Percentiles rank a stretch among this genome's conserved stretches.
These are phyloP conservation scores for Ceriops zippeliana DNA, from an alignment of 345 rosid genomes.

Conservation along the genomic window DNA sequence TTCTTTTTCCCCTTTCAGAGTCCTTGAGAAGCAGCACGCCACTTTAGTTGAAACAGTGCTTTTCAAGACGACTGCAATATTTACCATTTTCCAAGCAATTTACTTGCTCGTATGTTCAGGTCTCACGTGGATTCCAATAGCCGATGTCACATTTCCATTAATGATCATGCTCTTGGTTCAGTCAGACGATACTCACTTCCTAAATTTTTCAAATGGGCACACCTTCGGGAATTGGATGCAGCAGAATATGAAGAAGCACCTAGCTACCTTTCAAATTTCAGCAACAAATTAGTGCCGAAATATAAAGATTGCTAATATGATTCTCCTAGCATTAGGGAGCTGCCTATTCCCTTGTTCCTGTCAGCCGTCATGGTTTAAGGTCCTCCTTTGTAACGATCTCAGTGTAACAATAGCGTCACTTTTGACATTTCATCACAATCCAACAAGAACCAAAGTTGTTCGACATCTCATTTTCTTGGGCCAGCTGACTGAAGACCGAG, in stretches of 20 bases:
- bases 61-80: conserved; percentile 25
- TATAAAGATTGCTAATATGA: neutral
- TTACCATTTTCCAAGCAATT: conserved; percentile 25
- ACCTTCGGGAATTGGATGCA: conserved; percentile 33
- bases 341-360: neutral
- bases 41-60: conserved; percentile 33
- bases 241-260: conserved; percentile 34
- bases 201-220: conserved; percentile 28
- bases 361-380: conserved; percentile 8
- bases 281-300: neutral
- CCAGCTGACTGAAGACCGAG: too few species aligned
- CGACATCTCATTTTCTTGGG: neutral
- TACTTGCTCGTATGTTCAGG: conserved; percentile 32
- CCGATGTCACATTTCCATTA: conserved; percentile 32
- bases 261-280: conserved; percentile 10
- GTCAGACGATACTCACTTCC: conserved; percentile 32
- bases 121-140: conserved; percentile 34
- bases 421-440: conserved; percentile 8
- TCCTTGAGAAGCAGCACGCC: conserved; percentile 31
- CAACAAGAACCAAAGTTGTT: conserved; percentile 2
- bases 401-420: neutral
- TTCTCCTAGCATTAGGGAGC: neutral
- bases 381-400: conserved; percentile 25
- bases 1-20: conserved; percentile 15
- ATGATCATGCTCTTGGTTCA: conserved; percentile 34